These are phyloP conservation scores for Zasmidium angulare DNA, from an alignment of 2,329 filamentous ascomycete genomes.

Conservation along the genomic window DNA sequence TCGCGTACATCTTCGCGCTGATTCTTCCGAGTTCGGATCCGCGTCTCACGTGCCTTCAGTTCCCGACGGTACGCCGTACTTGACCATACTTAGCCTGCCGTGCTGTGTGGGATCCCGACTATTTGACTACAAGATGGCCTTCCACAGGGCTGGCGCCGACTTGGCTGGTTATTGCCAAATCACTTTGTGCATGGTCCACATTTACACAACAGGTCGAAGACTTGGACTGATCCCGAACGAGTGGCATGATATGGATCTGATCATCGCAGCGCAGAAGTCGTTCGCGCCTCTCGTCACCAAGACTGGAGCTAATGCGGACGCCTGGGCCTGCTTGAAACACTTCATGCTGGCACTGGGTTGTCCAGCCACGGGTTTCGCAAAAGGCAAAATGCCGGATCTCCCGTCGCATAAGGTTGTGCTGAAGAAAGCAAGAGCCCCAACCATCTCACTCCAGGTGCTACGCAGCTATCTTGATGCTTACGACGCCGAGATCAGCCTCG, in stretches of 20 bases:
- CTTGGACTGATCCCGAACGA: background rate
- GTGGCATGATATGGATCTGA: constrained; percentile 18
- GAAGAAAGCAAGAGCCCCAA: background rate
- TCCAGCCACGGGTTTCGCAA: background rate
- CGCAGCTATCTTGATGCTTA: background rate
- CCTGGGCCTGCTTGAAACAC: background rate
- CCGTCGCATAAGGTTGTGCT: background rate
- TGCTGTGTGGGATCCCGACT: background rate
- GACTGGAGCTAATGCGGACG: background rate
- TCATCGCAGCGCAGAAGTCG: constrained; percentile 1
- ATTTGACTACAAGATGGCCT: background rate
- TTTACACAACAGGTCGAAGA: constrained; percentile 8
- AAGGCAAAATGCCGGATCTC: background rate
- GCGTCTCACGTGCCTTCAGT: background rate
- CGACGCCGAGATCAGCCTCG: background rate
- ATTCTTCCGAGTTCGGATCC: background rate
- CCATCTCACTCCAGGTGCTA: background rate
- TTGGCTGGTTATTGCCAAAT: background rate
- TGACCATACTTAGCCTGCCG: background rate
- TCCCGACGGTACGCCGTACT: background rate
- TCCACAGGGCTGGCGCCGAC: background rate
- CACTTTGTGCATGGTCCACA: constrained; percentile 5
- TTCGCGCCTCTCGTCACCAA: constrained; percentile 1
- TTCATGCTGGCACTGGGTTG: background rate
- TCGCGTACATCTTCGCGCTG: background rate